Conservation (phyloP, 441 rosid genomes). For the Pelargonium fulgidum region DNA sequence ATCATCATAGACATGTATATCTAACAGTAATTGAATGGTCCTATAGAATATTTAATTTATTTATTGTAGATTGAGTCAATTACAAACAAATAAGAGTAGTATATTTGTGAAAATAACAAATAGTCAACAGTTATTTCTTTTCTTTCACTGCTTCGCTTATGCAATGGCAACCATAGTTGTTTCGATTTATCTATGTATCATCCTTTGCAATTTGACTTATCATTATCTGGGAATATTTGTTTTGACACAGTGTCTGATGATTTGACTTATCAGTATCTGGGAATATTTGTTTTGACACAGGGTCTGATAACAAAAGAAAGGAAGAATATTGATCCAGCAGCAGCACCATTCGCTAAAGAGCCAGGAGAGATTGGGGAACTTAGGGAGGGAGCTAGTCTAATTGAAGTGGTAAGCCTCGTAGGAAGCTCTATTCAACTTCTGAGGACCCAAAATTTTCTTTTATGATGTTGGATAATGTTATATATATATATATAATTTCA, state of each 20-base stretch:
- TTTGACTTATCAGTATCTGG: not conserved
- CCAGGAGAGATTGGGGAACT: constrained; percentile 54
- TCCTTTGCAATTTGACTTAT: not conserved
- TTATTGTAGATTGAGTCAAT: not conserved
- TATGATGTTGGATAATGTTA: not conserved
- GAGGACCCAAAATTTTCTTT: constrained; percentile 16
- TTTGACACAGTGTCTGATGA: constrained; percentile 66
- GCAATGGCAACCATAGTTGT: not conserved
- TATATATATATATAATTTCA: not conserved
- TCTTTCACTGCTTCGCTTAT: not conserved
- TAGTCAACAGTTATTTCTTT: not conserved
- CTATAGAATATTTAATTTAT: not conserved
- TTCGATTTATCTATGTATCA: constrained; percentile 12
- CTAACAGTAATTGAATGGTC: not conserved
- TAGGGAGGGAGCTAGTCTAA: constrained; percentile 72
- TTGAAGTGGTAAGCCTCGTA: constrained; percentile 74
- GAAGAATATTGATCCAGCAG: constrained; percentile 78
- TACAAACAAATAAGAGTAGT: not conserved
- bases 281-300: constrained; percentile 34
- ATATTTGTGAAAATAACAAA: not conserved
- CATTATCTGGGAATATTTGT: not conserved
- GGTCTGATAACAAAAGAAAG: constrained; percentile 89
- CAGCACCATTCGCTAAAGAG: constrained; percentile 73
- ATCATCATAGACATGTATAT: not conserved
- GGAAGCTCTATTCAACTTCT: constrained; percentile 16